These are phyloP conservation scores for Climacium dendroides DNA, from an alignment of 225 moss, liverwort and hornwort genomes.

Conservation along the genomic window DNA sequence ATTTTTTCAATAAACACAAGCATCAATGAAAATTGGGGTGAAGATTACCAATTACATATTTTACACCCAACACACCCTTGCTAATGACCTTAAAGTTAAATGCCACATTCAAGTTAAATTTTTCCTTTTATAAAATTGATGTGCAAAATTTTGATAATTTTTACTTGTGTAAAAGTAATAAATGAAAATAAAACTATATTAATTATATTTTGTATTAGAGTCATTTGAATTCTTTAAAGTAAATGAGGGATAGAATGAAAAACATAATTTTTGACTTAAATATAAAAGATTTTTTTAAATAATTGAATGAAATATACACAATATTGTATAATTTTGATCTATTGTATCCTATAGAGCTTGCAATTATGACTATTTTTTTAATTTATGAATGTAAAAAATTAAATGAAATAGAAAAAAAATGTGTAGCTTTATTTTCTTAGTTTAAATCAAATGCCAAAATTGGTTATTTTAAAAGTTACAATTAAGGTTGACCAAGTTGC, in stretches of 20 bases:
- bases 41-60: not conserved
- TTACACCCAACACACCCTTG: not conserved
- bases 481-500: too few species aligned
- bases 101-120: not conserved
- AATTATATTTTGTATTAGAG: not conserved
- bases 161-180: not conserved
- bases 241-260: not conserved
- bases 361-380: not conserved
- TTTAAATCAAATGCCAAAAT: too few species aligned
- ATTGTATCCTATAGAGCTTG: accelerated
- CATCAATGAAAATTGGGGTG: not conserved
- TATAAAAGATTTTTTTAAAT: too few species aligned
- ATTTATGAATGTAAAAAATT: not conserved
- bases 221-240: accelerated
- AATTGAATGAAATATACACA: not conserved
- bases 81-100: not conserved
- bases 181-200: too few species aligned
- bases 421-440: not conserved
- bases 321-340: not conserved
- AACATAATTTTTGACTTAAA: too few species aligned
- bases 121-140: too few species aligned
- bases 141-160: not conserved
- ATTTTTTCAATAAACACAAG: not conserved
- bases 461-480: too few species aligned
- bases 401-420: not conserved